Conservation (phyloP, 371 early-diverging fungal genomes). For the Circinella minor region DNA sequence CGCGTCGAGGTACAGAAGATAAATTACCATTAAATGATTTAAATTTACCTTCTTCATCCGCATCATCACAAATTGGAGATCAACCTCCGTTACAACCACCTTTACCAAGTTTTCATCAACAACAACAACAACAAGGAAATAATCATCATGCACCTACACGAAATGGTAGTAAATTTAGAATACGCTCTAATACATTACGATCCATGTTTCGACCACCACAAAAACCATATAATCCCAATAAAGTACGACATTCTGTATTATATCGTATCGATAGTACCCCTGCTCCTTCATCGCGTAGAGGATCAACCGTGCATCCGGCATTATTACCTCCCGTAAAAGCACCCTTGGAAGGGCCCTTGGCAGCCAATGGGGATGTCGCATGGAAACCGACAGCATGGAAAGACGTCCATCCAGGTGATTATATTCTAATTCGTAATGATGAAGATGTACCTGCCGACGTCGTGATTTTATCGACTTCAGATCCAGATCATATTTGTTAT, state of each 20-base stretch:
- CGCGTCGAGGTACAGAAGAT: conserved; percentile 18
- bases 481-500: conserved; percentile 68
- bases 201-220: conserved; percentile 29
- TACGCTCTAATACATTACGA: conserved; percentile 37
- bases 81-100: not conserved
- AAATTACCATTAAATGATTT: conserved; percentile 23
- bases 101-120: not conserved
- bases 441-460: conserved; percentile 93
- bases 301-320: conserved; percentile 33
- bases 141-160: conserved; percentile 3
- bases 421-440: conserved; percentile 84
- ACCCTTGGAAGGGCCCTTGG: conserved; percentile 30
- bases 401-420: conserved; percentile 90
- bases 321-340: conserved; percentile 30
- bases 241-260: conserved; percentile 47
- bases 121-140: not conserved
- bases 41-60: conserved; percentile 5
- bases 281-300: conserved; percentile 19
- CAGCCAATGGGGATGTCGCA: conserved; percentile 30
- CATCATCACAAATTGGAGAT: conserved; percentile 8
- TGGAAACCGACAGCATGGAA: conserved; percentile 74
- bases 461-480: conserved; percentile 69
- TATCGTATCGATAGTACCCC: conserved; percentile 32
- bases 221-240: conserved; percentile 43
- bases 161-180: conserved; percentile 15